Evolutionary conservation across 2,329 filamentous ascomycete genomes (phyloP), one percentile per base, ranked within the genome.

Genomic region (Venturia carpophila): DNA sequence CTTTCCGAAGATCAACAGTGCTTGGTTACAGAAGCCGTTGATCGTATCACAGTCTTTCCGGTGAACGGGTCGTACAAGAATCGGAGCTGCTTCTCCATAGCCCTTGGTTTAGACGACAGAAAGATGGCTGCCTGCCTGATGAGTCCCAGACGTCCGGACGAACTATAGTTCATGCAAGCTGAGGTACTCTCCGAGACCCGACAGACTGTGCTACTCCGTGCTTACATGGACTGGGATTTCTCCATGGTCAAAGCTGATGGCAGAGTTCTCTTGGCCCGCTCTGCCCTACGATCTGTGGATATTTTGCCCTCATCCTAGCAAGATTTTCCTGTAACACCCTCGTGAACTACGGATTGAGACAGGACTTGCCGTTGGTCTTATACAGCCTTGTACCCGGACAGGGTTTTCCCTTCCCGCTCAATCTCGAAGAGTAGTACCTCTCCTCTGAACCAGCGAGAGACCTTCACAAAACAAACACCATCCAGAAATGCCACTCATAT

Each of bases 91-190:
- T 37, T 34, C 52, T 58, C 19, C 30, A 58, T 10, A n/a, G 30
- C 30, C 19, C 21, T 52, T 17, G 47, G 24, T 15, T 10, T 27
- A 27, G 47, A 24, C 47, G 24, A 27, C 21, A 27, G 21, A 21
- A 52, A 11, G 52, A 58, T 27, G 42, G 60, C 37, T 42, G 39
- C 60, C 37, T 27, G 24, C 42, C 27, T 41, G n/a, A 60, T 10
- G 60, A 62, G 27, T 17, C 47, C 63, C 30, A 58, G 43, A 5
- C n/a, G 11, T 43, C 17, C 21, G 47, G 63, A n/a, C 63, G 63
- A 64, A 60, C 63, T 56, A 58, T 60, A 30, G 63, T 64, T 64
- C 63, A 64, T 64, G 49, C 63, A 58, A 55, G 47, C 52, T 58
- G 30, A 58, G 27, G 27, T 58, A 17, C 30, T 37, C 21, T 24